phyloP scores from a whole-genome alignment of 2,329 filamentous ascomycete species.

The Ophiostoma sp. region DNA sequence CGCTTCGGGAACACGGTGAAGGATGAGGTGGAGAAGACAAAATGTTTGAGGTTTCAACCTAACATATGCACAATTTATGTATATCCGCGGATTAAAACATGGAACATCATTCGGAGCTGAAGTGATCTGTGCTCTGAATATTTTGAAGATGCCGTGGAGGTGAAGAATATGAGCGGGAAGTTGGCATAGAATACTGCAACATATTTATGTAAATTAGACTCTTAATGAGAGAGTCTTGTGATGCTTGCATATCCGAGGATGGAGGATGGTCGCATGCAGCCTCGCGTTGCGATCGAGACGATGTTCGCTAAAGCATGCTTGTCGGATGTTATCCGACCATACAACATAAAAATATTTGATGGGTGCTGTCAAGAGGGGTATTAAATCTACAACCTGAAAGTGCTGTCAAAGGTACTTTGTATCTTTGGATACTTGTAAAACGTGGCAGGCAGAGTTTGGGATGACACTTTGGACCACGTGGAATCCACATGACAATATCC shows the following conservation, averaged over 20 bases:
- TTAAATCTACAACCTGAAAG: background rate
- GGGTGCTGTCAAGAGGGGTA: background rate
- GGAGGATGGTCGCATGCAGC: background rate
- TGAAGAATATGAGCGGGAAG: background rate
- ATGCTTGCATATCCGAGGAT: background rate
- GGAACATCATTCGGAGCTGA: background rate
- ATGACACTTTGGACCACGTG: slow-evolving; percentile 2
- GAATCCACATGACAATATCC: background rate
- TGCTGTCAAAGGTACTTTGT: background rate
- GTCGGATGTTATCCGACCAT: background rate
- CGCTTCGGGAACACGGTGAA: background rate
- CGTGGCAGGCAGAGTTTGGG: background rate
- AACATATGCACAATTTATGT: background rate
- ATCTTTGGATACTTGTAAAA: background rate
- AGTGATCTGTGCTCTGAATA: background rate
- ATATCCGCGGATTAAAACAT: background rate
- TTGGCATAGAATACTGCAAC: background rate
- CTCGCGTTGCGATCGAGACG: background rate
- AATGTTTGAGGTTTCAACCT: background rate
- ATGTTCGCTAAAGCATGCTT: background rate
- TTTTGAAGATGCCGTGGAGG: background rate
- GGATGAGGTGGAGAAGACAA: background rate
- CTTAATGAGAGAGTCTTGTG: background rate
- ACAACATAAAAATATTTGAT: background rate
- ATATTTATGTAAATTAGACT: background rate